phyloP scores from a whole-genome alignment of 768 basidiomycete species.

The Leucogyrophana mollusca region DNA sequence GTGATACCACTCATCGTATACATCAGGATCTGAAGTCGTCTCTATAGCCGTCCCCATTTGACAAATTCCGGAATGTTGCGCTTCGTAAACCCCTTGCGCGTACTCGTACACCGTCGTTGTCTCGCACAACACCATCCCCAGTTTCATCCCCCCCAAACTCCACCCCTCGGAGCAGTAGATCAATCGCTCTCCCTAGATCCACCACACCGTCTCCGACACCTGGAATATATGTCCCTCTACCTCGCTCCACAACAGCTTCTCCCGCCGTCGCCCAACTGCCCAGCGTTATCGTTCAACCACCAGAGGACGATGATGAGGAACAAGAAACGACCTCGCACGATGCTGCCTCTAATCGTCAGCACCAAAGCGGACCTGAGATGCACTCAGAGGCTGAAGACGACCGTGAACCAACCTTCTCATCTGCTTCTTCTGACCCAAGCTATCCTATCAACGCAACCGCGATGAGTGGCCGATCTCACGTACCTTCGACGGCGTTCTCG shows the following conservation, averaged over 20 bases:
- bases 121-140: conserved; percentile 58
- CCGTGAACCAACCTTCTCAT: conserved; percentile 70
- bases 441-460: conserved; percentile 28
- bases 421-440: conserved; percentile 48
- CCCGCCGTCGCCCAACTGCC: conserved; percentile 38
- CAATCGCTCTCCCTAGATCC: conserved; percentile 37
- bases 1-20: conserved; percentile 13
- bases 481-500: conserved; percentile 43
- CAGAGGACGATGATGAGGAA: conserved; percentile 15
- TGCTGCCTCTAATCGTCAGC: conserved; percentile 5
- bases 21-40: background rate
- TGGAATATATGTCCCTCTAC: conserved; percentile 48
- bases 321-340: conserved; percentile 1
- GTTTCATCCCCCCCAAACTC: conserved; percentile 62
- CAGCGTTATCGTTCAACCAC: conserved; percentile 20
- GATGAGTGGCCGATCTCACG: conserved; percentile 30
- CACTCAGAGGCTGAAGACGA: conserved; percentile 23
- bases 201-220: conserved; percentile 45
- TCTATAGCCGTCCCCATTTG: conserved; percentile 55
- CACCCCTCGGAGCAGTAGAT: conserved; percentile 58
- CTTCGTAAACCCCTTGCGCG: conserved; percentile 51
- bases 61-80: conserved; percentile 64
- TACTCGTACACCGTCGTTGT: conserved; percentile 64
- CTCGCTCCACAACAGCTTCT: conserved; percentile 49
- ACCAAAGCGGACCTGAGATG: conserved; percentile 22